Conservation (phyloP, 768 basidiomycete species). For the Leucocoprinus leucothites region DNA sequence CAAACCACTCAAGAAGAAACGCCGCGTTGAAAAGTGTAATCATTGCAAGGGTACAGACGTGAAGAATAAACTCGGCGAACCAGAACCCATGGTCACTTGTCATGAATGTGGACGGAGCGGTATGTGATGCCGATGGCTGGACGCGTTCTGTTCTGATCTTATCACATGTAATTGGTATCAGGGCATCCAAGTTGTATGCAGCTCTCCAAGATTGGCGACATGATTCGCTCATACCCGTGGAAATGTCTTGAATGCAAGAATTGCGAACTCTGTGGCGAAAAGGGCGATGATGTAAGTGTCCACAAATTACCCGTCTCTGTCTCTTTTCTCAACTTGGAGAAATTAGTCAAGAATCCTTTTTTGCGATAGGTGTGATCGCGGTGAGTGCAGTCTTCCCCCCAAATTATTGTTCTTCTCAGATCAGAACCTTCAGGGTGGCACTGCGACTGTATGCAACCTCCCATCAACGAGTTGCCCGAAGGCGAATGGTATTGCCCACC, state of each 20-base stretch:
- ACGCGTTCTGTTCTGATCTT: slow-evolving; percentile 10
- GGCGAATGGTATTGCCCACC: slow-evolving; percentile 77
- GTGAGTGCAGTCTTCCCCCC: slow-evolving; percentile 29
- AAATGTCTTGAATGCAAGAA: slow-evolving; percentile 89
- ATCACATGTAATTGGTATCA: slow-evolving; percentile 26
- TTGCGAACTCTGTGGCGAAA: slow-evolving; percentile 82
- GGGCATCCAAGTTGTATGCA: slow-evolving; percentile 89
- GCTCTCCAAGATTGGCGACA: slow-evolving; percentile 51
- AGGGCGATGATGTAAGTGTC: slow-evolving; percentile 81
- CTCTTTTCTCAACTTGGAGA: slow-evolving; percentile 13
- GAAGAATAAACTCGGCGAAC: slow-evolving; percentile 50
- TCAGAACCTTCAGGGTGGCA: slow-evolving; percentile 64
- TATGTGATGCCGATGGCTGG: slow-evolving; percentile 26
- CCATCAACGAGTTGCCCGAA: slow-evolving; percentile 65
- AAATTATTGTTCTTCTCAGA: background rate
- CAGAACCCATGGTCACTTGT: slow-evolving; percentile 77
- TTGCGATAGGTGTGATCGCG: slow-evolving; percentile 94
- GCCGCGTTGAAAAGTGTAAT: slow-evolving; percentile 63
- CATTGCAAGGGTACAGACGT: slow-evolving; percentile 71
- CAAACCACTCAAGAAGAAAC: slow-evolving; percentile 34
- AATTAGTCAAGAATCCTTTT: slow-evolving; percentile 75
- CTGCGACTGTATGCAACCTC: slow-evolving; percentile 74
- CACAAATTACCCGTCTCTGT: slow-evolving; percentile 3
- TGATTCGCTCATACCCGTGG: slow-evolving; percentile 78
- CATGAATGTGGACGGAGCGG: slow-evolving; percentile 82